These are phyloP conservation scores for Ustanciosporium gigantosporum DNA, from an alignment of 1,284 basidiomycete genomes.

Conservation along the genomic window DNA sequence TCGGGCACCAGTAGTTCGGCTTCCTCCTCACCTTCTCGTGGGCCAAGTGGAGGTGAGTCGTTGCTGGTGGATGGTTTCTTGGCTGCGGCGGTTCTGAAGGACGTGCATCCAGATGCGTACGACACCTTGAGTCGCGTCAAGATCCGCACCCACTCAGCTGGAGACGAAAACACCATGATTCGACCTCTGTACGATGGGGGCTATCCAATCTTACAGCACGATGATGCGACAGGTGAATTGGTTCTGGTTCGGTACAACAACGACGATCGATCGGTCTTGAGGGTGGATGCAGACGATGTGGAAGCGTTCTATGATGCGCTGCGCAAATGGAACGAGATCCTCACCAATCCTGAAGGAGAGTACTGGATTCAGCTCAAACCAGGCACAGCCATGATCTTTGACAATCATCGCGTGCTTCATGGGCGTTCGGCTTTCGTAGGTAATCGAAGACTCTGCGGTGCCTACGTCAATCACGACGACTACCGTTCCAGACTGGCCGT, in stretches of 20 bases:
- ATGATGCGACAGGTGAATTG: slow-evolving; percentile 68
- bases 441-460: slow-evolving; percentile 87
- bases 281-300: slow-evolving; percentile 24
- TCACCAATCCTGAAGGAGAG: slow-evolving; percentile 80
- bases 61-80: slow-evolving; percentile 94
- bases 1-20: not conserved
- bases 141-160: slow-evolving; percentile 82
- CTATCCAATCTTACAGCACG: slow-evolving; percentile 63
- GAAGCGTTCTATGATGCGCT: slow-evolving; percentile 77
- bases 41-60: slow-evolving; percentile 80
- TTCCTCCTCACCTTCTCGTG: slow-evolving; percentile 36
- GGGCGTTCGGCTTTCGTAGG: slow-evolving; percentile 88
- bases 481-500: slow-evolving; percentile 44
- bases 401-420: slow-evolving; percentile 93
- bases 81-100: slow-evolving; percentile 76
- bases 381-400: slow-evolving; percentile 82
- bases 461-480: slow-evolving; percentile 67
- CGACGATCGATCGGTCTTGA: slow-evolving; percentile 71
- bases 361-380: slow-evolving; percentile 87
- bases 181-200: slow-evolving; percentile 41
- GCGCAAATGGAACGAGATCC: slow-evolving; percentile 71
- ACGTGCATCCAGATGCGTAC: slow-evolving; percentile 76
- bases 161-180: slow-evolving; percentile 51
- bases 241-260: slow-evolving; percentile 90
- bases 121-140: slow-evolving; percentile 71